These are phyloP conservation scores for Sordariomycetes sp. DNA, from an alignment of 2,329 filamentous ascomycete species.

Conservation along the genomic window DNA sequence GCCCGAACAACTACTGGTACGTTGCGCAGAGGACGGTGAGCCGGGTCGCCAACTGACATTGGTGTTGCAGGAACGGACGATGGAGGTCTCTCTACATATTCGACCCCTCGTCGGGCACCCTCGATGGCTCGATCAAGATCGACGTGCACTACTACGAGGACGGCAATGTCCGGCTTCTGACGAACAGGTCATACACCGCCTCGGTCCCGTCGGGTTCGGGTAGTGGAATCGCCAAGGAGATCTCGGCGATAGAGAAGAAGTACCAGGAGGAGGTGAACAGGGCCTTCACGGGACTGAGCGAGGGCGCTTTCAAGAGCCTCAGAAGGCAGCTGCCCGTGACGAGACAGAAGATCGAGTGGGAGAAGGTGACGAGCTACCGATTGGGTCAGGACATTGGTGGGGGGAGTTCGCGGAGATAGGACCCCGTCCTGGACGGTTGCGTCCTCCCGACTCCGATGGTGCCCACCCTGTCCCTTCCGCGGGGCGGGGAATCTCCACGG, in stretches of 20 bases:
- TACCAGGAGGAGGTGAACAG: slow-evolving; percentile 95
- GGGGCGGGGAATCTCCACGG: not conserved
- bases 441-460: not conserved
- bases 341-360: slow-evolving; percentile 98
- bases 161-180: slow-evolving; percentile 87
- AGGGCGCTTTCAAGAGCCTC: slow-evolving; percentile 90
- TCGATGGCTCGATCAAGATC: slow-evolving; percentile 77
- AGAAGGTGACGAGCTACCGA: slow-evolving; percentile 90
- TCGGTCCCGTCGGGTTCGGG: slow-evolving; percentile 53
- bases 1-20: slow-evolving; percentile 94
- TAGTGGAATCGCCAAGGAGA: slow-evolving; percentile 63
- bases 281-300: slow-evolving; percentile 78
- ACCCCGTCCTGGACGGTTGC: not conserved
- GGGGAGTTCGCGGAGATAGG: slow-evolving; percentile 43
- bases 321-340: slow-evolving; percentile 91
- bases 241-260: slow-evolving; percentile 72
- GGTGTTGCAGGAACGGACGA: slow-evolving; percentile 66
- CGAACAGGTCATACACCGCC: slow-evolving; percentile 63
- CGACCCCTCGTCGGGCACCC: slow-evolving; percentile 52
- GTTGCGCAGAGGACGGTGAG: slow-evolving; percentile 8
- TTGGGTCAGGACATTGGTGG: slow-evolving; percentile 72
- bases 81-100: slow-evolving; percentile 87
- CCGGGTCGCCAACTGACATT: slow-evolving; percentile 9
- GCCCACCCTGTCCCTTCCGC: not conserved
- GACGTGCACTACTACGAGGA: slow-evolving; percentile 99